Conservation (phyloP, 768 basidiomycete genomes). For the Tulasnella sp. region DNA sequence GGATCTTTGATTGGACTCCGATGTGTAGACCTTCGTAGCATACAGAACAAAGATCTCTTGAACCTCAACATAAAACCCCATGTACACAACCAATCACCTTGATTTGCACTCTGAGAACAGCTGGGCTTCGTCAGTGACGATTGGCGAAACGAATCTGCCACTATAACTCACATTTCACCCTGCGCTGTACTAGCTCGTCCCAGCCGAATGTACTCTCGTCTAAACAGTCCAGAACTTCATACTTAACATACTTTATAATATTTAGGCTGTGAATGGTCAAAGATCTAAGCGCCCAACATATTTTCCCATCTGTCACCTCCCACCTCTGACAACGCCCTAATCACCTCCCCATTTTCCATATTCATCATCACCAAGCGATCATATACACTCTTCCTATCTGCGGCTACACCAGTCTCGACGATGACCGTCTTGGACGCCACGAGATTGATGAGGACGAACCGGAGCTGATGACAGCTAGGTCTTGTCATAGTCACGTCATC, state of each 20-base stretch:
- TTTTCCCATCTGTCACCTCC: conserved; percentile 36
- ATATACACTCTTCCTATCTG: conserved; percentile 42
- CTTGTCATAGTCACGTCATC: conserved; percentile 39
- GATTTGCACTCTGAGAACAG: too few species aligned
- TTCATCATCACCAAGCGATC: conserved; percentile 73
- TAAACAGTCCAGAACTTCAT: not conserved
- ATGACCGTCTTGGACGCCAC: conserved; percentile 67
- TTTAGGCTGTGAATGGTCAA: not conserved
- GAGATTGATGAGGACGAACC: conserved; percentile 60
- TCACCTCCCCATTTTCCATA: conserved; percentile 72
- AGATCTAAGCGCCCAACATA: conserved; percentile 24
- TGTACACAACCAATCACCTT: too few species aligned
- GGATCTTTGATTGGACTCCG: too few species aligned
- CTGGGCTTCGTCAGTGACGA: too few species aligned
- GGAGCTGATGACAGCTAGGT: conserved; percentile 53
- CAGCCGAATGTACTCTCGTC: too few species aligned
- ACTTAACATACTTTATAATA: not conserved
- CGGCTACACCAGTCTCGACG: conserved; percentile 48
- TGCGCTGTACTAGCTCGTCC: too few species aligned
- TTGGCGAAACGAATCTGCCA: too few species aligned
- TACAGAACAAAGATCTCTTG: too few species aligned
- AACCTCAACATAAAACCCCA: too few species aligned
- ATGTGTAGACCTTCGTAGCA: too few species aligned
- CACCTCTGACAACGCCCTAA: conserved; percentile 71
- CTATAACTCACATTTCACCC: too few species aligned